Evolutionary conservation across 129 eudicot species (phyloP).

Genomic region (Flaveria linearis): DNA sequence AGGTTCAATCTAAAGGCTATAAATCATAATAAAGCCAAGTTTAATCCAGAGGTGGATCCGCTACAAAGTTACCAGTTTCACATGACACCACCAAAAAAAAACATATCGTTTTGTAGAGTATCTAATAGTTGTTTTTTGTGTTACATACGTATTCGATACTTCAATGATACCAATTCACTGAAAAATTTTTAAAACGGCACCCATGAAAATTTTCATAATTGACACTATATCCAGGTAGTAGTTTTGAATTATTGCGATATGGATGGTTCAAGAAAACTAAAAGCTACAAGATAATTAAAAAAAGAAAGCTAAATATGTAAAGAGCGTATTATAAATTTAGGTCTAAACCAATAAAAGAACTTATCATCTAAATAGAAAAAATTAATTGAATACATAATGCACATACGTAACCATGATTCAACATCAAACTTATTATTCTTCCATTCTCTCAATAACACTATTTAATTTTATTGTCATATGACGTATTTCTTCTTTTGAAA

Average conservation of each 20-base stretch:
- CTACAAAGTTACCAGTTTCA: background rate
- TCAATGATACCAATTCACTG: too few species aligned
- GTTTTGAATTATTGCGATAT: too few species aligned
- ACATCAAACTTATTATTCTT: conserved; percentile 4
- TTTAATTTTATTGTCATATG: background rate
- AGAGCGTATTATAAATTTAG: too few species aligned
- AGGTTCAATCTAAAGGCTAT: background rate
- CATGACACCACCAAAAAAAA: background rate
- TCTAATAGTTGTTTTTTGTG: background rate
- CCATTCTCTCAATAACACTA: background rate
- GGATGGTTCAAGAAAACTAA: too few species aligned
- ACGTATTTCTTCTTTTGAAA: background rate
- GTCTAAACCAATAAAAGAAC: too few species aligned
- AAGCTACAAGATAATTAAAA: too few species aligned
- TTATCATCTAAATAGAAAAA: too few species aligned
- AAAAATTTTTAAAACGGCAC: background rate
- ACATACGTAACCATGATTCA: background rate
- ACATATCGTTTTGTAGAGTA: background rate
- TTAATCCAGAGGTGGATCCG: background rate
- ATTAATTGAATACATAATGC: background rate
- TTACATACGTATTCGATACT: background rate
- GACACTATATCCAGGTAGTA: too few species aligned
- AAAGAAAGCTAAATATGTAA: too few species aligned
- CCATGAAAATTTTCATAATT: too few species aligned
- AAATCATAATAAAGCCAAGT: background rate